Conservation (phyloP, 108 stramenopile genomes). For the Nitzschia palea region DNA sequence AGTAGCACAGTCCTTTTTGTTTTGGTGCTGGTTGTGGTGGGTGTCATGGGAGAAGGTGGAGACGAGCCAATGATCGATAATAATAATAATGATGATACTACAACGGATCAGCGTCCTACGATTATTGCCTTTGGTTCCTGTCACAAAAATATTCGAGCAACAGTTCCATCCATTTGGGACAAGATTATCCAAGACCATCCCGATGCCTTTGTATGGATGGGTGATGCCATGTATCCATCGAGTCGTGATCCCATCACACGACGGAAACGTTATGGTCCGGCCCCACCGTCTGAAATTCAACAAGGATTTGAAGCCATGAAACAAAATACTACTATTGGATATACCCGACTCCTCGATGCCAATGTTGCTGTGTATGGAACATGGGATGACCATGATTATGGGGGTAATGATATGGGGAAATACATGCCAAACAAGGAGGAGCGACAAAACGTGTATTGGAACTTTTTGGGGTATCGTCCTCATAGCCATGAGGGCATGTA, state of each 20-base stretch:
- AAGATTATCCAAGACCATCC: conserved; percentile 32
- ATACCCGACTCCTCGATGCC: conserved; percentile 35
- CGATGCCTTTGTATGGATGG: conserved; percentile 79
- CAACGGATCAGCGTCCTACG: too few species aligned
- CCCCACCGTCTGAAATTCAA: conserved; percentile 42
- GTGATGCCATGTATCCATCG: conserved; percentile 80
- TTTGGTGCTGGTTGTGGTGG: too few species aligned
- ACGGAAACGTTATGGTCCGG: conserved; percentile 43
- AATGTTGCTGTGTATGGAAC: conserved; percentile 42
- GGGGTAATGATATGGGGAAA: conserved; percentile 83
- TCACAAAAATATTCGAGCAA: conserved; percentile 54
- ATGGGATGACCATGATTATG: conserved; percentile 95
- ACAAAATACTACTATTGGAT: conserved; percentile 66
- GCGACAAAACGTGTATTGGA: conserved; percentile 58
- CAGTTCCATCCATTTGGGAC: conserved; percentile 60
- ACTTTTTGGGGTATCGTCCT: conserved; percentile 62
- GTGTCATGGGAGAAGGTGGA: too few species aligned
- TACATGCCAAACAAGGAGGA: conserved; percentile 50
- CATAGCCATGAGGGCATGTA: conserved; percentile 55
- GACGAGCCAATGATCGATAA: too few species aligned
- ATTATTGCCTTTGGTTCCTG: conserved; percentile 79
- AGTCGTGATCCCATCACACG: conserved; percentile 31
- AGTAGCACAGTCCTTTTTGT: too few species aligned
- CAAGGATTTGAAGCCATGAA: conserved; percentile 59
- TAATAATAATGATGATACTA: too few species aligned